Evolutionary conservation across 352 stramenopile genomes (phyloP).

Genomic region (Lagenidium sp.): DNA sequence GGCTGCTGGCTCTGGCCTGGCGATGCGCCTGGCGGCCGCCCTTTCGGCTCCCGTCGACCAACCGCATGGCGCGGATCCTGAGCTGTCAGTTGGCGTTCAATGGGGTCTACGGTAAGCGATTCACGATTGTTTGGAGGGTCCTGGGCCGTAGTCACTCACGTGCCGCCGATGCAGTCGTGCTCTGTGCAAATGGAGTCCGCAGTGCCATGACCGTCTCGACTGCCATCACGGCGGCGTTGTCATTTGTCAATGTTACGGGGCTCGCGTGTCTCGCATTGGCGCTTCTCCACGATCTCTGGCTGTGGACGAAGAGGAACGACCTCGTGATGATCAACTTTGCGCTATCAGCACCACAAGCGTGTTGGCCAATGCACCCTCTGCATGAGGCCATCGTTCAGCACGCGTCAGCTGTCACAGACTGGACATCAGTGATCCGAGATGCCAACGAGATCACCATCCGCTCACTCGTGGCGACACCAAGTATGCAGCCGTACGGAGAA

Average conservation of each 20-base stretch:
- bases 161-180: constrained; percentile 30
- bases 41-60: constrained; percentile 31
- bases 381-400: constrained; percentile 4
- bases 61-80: constrained; percentile 19
- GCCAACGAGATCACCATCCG: too few species aligned
- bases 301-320: too few species aligned
- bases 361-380: constrained; percentile 8
- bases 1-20: constrained; percentile 15
- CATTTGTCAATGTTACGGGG: constrained; percentile 30
- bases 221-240: constrained; percentile 30
- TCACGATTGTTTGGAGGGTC: too few species aligned
- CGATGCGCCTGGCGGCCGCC: constrained; percentile 12
- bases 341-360: background rate
- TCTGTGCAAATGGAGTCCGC: constrained; percentile 44
- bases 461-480: too few species aligned
- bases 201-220: constrained; percentile 61
- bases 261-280: constrained; percentile 8
- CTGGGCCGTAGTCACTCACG: too few species aligned
- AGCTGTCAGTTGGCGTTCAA: constrained; percentile 38
- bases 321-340: too few species aligned
- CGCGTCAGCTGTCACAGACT: background rate
- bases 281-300: too few species aligned
- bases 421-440: background rate
- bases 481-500: too few species aligned
- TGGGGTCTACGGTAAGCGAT: constrained; percentile 30